These are phyloP conservation scores for Phytophthora tubulina DNA, from an alignment of 352 stramenopile species.

Conservation along the genomic window DNA sequence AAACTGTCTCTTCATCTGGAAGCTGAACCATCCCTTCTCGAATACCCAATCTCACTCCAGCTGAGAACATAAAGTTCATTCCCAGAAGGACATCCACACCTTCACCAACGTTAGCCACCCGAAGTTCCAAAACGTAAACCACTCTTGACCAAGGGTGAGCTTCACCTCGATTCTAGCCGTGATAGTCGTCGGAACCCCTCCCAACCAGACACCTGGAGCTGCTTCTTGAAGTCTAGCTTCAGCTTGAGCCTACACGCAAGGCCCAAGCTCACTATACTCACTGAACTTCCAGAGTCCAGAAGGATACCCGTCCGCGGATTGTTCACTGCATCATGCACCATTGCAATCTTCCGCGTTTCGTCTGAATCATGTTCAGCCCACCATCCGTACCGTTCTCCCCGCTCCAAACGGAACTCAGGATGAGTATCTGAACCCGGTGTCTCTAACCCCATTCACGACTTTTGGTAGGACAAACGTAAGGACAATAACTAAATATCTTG, in stretches of 20 bases:
- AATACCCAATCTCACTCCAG: too few relatives aligned
- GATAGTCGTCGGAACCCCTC: constrained; percentile 31
- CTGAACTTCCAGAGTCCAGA: constrained; percentile 24
- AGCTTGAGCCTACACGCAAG: too few relatives aligned
- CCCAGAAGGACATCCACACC: constrained; percentile 8
- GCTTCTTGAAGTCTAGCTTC: not conserved
- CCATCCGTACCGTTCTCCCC: constrained; percentile 17
- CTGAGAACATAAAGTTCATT: constrained; percentile 1
- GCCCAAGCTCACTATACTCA: constrained; percentile 36
- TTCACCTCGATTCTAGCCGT: constrained; percentile 21
- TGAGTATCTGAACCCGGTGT: too few relatives aligned
- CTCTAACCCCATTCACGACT: too few relatives aligned
- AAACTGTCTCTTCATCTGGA: not conserved
- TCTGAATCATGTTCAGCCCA: constrained; percentile 13
- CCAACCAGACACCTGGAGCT: constrained; percentile 12
- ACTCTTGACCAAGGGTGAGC: constrained; percentile 42
- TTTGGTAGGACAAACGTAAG: too few relatives aligned
- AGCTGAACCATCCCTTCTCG: not conserved
- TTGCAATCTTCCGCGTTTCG: not conserved
- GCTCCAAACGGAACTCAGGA: not conserved
- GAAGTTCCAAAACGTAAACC: too few relatives aligned
- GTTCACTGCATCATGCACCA: constrained; percentile 23
- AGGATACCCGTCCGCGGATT: constrained; percentile 15
- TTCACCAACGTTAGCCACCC: constrained; percentile 34
- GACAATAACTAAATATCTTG: too few relatives aligned